A percentile compares a stretch with the other conserved stretches of the same genome.
Evolutionary conservation across 2,329 filamentous ascomycete genomes (phyloP).

Genomic region (Diaporthe sp.): DNA sequence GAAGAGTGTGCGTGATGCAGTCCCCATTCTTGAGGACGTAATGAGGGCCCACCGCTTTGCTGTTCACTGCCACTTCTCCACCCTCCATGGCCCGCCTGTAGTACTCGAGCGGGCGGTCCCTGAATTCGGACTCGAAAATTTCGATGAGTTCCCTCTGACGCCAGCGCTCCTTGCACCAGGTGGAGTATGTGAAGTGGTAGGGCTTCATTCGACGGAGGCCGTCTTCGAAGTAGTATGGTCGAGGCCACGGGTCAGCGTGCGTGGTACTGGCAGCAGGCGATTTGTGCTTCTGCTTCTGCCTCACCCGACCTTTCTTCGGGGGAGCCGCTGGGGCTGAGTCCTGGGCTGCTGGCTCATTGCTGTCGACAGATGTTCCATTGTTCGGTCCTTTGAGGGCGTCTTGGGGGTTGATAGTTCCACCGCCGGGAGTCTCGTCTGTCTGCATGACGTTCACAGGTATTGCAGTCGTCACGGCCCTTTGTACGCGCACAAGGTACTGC

Average conservation of each 20-base stretch:
- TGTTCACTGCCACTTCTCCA: conserved; percentile 84
- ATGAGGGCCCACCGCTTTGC: conserved; percentile 73
- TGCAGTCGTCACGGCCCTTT: conserved; percentile 27
- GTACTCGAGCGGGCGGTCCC: conserved; percentile 87
- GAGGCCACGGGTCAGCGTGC: conserved; percentile 57
- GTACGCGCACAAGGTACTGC: conserved; percentile 26
- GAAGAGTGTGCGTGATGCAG: conserved; percentile 90
- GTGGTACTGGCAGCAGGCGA: conserved; percentile 43
- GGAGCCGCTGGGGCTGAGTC: neutral
- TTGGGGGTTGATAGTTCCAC: neutral
- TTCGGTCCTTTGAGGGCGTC: neutral
- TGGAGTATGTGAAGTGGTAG: conserved; percentile 96
- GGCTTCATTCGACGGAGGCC: conserved; percentile 85
- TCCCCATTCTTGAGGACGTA: conserved; percentile 89
- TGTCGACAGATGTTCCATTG: neutral
- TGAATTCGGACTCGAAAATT: conserved; percentile 91
- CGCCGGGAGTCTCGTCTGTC: neutral
- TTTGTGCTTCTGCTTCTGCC: conserved; percentile 21
- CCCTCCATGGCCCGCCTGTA: conserved; percentile 86
- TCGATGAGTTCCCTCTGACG: conserved; percentile 83
- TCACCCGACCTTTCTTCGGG: conserved; percentile 3
- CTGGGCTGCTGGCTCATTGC: neutral
- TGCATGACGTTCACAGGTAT: conserved; percentile 13
- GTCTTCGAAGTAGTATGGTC: conserved; percentile 85
- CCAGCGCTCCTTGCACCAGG: conserved; percentile 95